phyloP scores from a whole-genome alignment of 2,329 filamentous ascomycete genomes.

The Fusarium begoniae region DNA sequence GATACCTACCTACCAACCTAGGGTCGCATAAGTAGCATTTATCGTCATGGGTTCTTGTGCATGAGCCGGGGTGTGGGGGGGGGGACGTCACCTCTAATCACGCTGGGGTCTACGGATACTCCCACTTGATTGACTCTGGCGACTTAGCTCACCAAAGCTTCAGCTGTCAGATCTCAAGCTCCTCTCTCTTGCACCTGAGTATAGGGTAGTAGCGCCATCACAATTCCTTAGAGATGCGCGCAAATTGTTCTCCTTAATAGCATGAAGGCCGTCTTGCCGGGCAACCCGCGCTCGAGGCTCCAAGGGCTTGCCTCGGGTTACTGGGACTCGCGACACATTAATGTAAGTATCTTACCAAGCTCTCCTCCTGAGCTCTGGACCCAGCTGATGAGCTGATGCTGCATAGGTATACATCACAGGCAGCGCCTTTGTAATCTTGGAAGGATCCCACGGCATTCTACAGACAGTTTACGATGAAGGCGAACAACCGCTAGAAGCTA shows the following conservation, averaged over 20 bases:
- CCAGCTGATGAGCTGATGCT: constrained; percentile 12
- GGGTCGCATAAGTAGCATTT: background rate
- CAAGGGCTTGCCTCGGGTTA: constrained; percentile 79
- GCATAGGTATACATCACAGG: constrained; percentile 86
- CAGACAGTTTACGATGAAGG: constrained; percentile 94
- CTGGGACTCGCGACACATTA: constrained; percentile 77
- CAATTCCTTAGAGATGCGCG: constrained; percentile 35
- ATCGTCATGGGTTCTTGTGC: constrained; percentile 11
- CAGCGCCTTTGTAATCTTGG: constrained; percentile 84
- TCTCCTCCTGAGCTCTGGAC: background rate
- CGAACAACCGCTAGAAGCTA: constrained; percentile 71
- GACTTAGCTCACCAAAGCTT: constrained; percentile 9
- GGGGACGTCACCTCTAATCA: constrained; percentile 34
- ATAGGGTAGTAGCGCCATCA: background rate
- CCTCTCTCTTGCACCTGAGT: constrained; percentile 7
- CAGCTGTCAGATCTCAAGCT: constrained; percentile 2
- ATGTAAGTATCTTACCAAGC: constrained; percentile 61
- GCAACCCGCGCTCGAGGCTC: constrained; percentile 79
- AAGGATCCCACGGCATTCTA: constrained; percentile 75
- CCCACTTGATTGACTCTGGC: constrained; percentile 24
- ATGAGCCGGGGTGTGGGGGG: constrained; percentile 9
- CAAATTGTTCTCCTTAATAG: constrained; percentile 49
- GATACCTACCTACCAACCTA: background rate
- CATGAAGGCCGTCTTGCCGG: constrained; percentile 83
- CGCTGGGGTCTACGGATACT: background rate